Evolutionary conservation across 805 yeast genomes (phyloP), one percentile per base, ranked within the genome.

Genomic region (Gaillardinia entomophila): DNA sequence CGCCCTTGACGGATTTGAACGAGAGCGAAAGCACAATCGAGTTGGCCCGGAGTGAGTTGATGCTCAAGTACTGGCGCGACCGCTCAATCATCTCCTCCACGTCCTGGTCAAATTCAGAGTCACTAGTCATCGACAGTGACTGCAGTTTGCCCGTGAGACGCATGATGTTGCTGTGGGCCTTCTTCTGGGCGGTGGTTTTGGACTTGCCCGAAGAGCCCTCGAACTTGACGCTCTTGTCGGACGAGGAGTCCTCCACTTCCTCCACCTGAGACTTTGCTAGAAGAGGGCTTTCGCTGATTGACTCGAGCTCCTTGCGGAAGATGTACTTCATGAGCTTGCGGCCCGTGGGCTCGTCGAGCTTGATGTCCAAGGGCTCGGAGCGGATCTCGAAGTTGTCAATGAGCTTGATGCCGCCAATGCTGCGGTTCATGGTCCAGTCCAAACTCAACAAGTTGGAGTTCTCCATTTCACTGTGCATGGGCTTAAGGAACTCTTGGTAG

Each of bases 61-160:
- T 75, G 43, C 84, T 80, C 54, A 83, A 66, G 50, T 75, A 85
- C 36, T 74, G 75, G 17, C 84, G 73, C 1, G 97, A 86, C 30
- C 97, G 63, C 28, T 66, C 59, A 4, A 87, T 59, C 96, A 90
- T 47, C 7, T 51, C 53, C n/a, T 47, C 48, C 4, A 42, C 27
- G 12, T 40, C 43, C 6, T 38, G 42, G 14, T 6, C 28, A 4
- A 15, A 18, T 16, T 55, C 57, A 4, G 55, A 32, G 22, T 19
- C 22, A 10, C 22, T 19, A 19, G 22, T 19, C 22, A 10, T 19
- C 6, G 22, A 19, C 22, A 19, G 22, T 10, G 22, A 19, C 22
- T 19, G 22, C 22, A 19, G 22, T n/a, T 11, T 26, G 4, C 23
- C 12, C 14, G 13, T 16, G 6, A 12, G 19, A 18, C 13, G n/a